Percentiles rank a stretch among this genome's conserved stretches.
Conservation (phyloP, 2,329 filamentous ascomycete genomes). For the Penicillium sp. region DNA sequence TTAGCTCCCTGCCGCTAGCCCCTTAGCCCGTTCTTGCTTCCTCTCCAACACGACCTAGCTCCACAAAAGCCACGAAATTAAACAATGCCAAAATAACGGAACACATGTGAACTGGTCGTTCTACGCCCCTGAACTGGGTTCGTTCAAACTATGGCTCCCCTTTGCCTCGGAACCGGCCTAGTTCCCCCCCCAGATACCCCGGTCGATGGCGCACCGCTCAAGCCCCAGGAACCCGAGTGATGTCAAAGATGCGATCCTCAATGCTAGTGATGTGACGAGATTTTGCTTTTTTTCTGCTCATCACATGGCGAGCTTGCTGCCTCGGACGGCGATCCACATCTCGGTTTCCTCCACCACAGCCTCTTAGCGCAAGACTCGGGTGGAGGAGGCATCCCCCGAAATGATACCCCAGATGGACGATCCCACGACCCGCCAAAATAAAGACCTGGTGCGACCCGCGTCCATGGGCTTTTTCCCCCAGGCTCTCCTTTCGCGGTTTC, state of each 20-base stretch:
- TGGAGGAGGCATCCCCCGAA: slow-evolving; percentile 16
- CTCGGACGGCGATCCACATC: slow-evolving; percentile 11
- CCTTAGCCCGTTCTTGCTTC: neutral
- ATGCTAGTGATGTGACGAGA: slow-evolving; percentile 1
- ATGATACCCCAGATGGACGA: slow-evolving; percentile 15
- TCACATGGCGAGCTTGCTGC: slow-evolving; percentile 11
- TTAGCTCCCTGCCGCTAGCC: neutral
- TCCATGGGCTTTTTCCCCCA: neutral
- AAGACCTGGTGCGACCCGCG: slow-evolving; percentile 15
- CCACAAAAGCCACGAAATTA: neutral
- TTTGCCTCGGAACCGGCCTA: neutral
- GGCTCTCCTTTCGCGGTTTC: slow-evolving; percentile 11
- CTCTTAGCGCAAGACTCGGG: slow-evolving; percentile 11
- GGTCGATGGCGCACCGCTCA: neutral
- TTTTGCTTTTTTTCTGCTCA: slow-evolving; percentile 1
- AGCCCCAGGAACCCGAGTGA: neutral
- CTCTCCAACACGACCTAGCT: neutral
- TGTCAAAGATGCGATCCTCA: neutral
- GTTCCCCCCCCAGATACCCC: neutral
- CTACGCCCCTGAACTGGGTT: neutral
- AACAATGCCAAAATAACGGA: neutral
- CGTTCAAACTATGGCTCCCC: neutral
- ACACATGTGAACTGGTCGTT: slow-evolving; percentile 2
- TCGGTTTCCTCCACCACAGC: slow-evolving; percentile 8
- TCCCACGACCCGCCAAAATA: slow-evolving; percentile 17